Conservation (phyloP, 2,329 filamentous ascomycete species). For the Talaromyces islandicus region DNA sequence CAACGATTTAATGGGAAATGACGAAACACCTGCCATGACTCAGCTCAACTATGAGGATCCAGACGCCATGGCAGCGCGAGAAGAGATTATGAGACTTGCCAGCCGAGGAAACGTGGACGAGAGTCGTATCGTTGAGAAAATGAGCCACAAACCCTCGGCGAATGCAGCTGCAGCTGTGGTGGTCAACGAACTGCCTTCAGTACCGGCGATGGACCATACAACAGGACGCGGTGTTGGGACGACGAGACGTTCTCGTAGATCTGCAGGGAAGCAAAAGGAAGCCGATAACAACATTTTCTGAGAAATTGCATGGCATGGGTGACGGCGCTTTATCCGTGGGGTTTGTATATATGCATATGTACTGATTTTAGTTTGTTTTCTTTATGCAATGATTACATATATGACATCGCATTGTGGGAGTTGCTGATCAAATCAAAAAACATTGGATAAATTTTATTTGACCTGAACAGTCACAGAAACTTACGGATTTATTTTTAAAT, state of each 20-base stretch:
- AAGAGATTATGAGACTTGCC: constrained; percentile 44
- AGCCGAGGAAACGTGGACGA: constrained; percentile 25
- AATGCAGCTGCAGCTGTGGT: constrained; percentile 4
- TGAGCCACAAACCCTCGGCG: constrained; percentile 3
- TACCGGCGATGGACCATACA: background rate
- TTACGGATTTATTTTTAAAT: no score
- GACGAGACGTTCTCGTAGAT: constrained; percentile 8
- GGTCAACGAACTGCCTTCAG: constrained; percentile 4
- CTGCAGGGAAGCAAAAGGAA: constrained; percentile 8
- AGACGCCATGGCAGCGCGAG: constrained; percentile 51
- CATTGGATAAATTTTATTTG: no score
- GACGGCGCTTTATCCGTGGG: background rate
- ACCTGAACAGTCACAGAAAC: no score
- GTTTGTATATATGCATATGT: background rate
- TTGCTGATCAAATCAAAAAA: no score
- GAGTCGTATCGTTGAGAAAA: background rate
- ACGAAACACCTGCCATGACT: constrained; percentile 37
- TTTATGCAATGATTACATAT: background rate
- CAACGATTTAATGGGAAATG: constrained; percentile 23
- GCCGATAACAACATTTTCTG: background rate
- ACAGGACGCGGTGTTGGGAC: background rate
- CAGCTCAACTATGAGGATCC: constrained; percentile 45
- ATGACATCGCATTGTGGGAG: no score
- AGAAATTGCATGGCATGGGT: background rate
- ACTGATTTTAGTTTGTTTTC: background rate